phyloP scores from a whole-genome alignment of 331 rosid genomes.

The Phaseolus coccineus region DNA sequence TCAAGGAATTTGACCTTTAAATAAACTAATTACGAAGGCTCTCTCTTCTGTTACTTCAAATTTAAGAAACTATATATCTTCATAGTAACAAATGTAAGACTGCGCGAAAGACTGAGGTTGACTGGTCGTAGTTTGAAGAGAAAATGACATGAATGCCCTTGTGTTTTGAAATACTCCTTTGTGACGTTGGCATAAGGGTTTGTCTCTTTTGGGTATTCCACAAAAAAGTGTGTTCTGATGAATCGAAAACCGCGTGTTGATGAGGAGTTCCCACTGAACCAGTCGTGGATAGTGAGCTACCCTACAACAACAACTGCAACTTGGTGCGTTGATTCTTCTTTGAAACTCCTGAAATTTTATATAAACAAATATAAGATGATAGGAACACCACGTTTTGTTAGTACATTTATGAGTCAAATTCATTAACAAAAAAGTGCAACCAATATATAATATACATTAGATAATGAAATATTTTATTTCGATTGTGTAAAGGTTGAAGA shows the following conservation, averaged over 20 bases:
- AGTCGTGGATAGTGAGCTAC: slow-evolving; percentile 40
- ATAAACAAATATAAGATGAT: background rate
- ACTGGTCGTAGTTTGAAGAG: background rate
- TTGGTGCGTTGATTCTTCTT: slow-evolving; percentile 17
- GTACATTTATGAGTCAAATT: too few species aligned
- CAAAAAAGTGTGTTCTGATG: background rate
- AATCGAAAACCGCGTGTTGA: slow-evolving; percentile 31
- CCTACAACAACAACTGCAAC: slow-evolving; percentile 1
- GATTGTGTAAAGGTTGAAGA: slow-evolving; percentile 1
- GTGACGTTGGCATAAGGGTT: background rate
- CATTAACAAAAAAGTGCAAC: too few species aligned
- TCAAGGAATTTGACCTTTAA: slow-evolving; percentile 44
- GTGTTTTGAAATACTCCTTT: background rate
- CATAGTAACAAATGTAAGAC: background rate
- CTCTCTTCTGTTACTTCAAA: background rate
- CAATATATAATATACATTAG: too few species aligned
- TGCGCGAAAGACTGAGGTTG: background rate
- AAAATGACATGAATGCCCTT: background rate
- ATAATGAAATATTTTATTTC: background rate
- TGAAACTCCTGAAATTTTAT: slow-evolving; percentile 29
- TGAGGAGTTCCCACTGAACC: slow-evolving; percentile 25
- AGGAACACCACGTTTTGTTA: background rate
- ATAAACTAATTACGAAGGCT: background rate
- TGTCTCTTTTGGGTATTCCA: slow-evolving; percentile 31
- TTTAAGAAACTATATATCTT: background rate